Evolutionary conservation across 139 green algal genomes (phyloP).

Genomic region (Closterium sp.): DNA sequence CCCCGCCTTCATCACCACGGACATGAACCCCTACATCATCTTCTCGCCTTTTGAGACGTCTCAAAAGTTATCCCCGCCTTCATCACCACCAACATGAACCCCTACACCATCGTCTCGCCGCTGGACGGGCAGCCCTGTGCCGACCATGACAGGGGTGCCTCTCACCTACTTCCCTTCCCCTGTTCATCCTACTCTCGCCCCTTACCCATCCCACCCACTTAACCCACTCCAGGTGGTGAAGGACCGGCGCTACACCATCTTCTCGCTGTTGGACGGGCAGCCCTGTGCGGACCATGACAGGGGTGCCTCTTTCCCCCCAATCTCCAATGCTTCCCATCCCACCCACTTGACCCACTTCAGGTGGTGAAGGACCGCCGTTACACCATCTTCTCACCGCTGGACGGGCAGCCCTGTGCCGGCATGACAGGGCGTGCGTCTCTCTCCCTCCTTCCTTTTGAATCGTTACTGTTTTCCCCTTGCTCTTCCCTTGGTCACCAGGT

Average conservation of each 20-base stretch:
- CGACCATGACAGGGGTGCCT: constrained; percentile 74
- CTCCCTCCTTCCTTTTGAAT: too few species aligned
- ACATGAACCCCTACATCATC: constrained; percentile 98
- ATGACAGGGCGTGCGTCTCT: constrained; percentile 68
- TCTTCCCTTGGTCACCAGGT: constrained; percentile 22
- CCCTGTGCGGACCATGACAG: constrained; percentile 88
- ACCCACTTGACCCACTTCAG: not conserved
- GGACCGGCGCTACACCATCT: constrained; percentile 89
- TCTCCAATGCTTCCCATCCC: too few species aligned
- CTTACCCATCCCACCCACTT: too few species aligned
- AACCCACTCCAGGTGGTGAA: constrained; percentile 72
- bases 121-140: constrained; percentile 88
- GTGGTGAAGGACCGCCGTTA: constrained; percentile 90
- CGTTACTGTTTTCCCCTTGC: too few species aligned
- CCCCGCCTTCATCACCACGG: constrained; percentile 98
- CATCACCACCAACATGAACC: constrained; percentile 97
- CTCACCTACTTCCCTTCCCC: too few species aligned
- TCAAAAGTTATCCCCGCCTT: too few species aligned
- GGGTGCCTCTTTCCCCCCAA: constrained; percentile 38
- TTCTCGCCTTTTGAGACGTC: too few species aligned
- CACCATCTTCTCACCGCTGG: constrained; percentile 89
- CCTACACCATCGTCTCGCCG: constrained; percentile 95
- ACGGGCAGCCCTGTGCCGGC: constrained; percentile 84
- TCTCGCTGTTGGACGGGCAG: constrained; percentile 84
- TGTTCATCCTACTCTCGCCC: too few species aligned